Percentiles rank a stretch among this genome's conserved stretches.
phyloP scores from a whole-genome alignment of 768 basidiomycete genomes.

The Lentinula detonsa region DNA sequence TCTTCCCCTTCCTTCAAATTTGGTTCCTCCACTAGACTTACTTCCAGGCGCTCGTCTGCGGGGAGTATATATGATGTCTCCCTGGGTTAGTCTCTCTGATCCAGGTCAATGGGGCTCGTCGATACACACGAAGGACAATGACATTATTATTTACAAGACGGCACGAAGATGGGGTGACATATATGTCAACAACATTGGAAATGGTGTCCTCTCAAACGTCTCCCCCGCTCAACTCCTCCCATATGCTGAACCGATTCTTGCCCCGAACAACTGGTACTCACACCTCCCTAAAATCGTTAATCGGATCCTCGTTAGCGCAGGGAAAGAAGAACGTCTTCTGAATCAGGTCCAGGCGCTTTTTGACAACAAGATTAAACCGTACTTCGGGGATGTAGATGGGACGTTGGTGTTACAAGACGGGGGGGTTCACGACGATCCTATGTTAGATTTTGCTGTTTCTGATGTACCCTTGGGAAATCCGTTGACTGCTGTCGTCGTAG shows the following conservation, averaged over 20 bases:
- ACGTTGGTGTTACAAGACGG: slow-evolving; percentile 22
- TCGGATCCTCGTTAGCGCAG: slow-evolving; percentile 28
- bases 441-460: slow-evolving; percentile 15
- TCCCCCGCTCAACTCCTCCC: slow-evolving; percentile 5
- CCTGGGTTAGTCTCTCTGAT: slow-evolving; percentile 10
- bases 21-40: slow-evolving; percentile 13
- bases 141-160: background rate
- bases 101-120: slow-evolving; percentile 16
- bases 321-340: slow-evolving; percentile 25
- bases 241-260: slow-evolving; percentile 24
- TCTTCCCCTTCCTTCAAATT: background rate
- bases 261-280: slow-evolving; percentile 28
- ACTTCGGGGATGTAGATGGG: slow-evolving; percentile 8
- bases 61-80: slow-evolving; percentile 30
- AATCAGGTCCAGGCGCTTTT: slow-evolving; percentile 20
- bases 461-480: background rate
- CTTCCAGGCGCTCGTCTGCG: slow-evolving; percentile 15
- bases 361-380: background rate
- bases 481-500: background rate
- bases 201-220: slow-evolving; percentile 19
- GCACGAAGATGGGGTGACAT: background rate
- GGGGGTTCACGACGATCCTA: slow-evolving; percentile 32
- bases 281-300: slow-evolving; percentile 22
- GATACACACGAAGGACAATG: slow-evolving; percentile 7
- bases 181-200: slow-evolving; percentile 17